Evolutionary conservation across 805 yeast genomes (phyloP), one percentile per base, ranked within the genome.

Genomic region (Limtongia smithiae): DNA sequence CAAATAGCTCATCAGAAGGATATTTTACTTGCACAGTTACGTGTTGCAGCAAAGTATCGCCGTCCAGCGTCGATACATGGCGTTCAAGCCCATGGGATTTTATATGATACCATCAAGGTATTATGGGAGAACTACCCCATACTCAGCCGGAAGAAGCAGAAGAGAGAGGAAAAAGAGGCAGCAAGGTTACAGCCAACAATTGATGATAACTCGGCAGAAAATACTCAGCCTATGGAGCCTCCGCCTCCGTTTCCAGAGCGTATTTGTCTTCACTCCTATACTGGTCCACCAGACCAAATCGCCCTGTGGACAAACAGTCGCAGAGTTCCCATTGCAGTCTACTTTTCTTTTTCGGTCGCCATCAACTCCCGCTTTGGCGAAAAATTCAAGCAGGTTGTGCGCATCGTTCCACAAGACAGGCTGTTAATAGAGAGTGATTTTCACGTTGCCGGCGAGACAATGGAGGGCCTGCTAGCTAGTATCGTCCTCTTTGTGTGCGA

Each of bases 241-340:
- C 60, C 45, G 22, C 60, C 34, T 4, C 39, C 44, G 28, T 51
- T 50, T 45, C 51, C 59, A 14, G 32, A 21, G 2, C 63, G 70
- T 2, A 66, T 89, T 1, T 79, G 86, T 33, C 71, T 93, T 21
- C 97, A 91, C 63, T 87, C 96, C 0, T 93, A 81, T 65, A 79
- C 88, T 6, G 97, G 97, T 0, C 82, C 95, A 1, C 54, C 72
- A 0, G 96, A 88, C 37, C 87, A 81, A 50, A 77, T 83, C 14
- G 62, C 69, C 46, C 45, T 70, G 37, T 77, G 83, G 73, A 61
- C 76, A 41, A 68, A 67, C 52, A 38, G 62, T 37, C 68, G 62
- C 57, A 55, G 67, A 49, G 56, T 54, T 52, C 34, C 68, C 64
- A 36, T 54, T 6, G 57, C 61, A 7, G 65, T 80, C 2, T 75